A percentile compares a stretch with the other conserved stretches of the same genome.
These are phyloP conservation scores for Blastobotrys robertii DNA, from an alignment of 805 yeast species.

Conservation along the genomic window DNA sequence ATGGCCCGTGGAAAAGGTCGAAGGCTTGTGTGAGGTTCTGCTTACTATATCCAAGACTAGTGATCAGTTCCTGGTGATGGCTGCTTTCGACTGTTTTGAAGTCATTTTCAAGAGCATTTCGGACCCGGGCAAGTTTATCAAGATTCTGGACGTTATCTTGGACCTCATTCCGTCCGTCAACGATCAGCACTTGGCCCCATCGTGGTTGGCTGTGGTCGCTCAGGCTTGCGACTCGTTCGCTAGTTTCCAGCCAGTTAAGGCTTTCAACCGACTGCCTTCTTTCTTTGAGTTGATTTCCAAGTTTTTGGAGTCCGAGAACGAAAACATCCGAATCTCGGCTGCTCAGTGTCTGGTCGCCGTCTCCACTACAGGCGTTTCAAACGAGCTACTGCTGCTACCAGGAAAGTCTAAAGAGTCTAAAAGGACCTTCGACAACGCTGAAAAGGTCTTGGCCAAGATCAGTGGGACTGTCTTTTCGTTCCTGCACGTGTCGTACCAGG, in stretches of 20 bases:
- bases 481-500: constrained; percentile 63
- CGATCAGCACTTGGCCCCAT: constrained; percentile 79
- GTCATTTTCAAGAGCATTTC: constrained; percentile 63
- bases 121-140: constrained; percentile 45
- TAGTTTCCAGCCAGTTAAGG: constrained; percentile 39
- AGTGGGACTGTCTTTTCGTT: constrained; percentile 49
- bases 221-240: constrained; percentile 59
- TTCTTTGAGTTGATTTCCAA: constrained; percentile 46
- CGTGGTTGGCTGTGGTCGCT: constrained; percentile 93
- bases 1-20: constrained; percentile 73
- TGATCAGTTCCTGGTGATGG: constrained; percentile 74
- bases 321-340: constrained; percentile 58
- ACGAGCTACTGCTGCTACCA: constrained; percentile 37
- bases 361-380: constrained; percentile 56
- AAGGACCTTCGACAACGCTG: constrained; percentile 45
- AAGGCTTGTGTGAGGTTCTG: constrained; percentile 63
- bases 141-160: constrained; percentile 60
- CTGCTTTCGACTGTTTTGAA: constrained; percentile 78
- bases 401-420: constrained; percentile 25
- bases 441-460: constrained; percentile 34
- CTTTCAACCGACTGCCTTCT: constrained; percentile 47
- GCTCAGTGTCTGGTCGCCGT: constrained; percentile 81
- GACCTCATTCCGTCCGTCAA: constrained; percentile 72
- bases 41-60: constrained; percentile 69
- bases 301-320: constrained; percentile 62